Evolutionary conservation across 768 basidiomycete genomes (phyloP).

Genomic region (Tylopilus intermedius): DNA sequence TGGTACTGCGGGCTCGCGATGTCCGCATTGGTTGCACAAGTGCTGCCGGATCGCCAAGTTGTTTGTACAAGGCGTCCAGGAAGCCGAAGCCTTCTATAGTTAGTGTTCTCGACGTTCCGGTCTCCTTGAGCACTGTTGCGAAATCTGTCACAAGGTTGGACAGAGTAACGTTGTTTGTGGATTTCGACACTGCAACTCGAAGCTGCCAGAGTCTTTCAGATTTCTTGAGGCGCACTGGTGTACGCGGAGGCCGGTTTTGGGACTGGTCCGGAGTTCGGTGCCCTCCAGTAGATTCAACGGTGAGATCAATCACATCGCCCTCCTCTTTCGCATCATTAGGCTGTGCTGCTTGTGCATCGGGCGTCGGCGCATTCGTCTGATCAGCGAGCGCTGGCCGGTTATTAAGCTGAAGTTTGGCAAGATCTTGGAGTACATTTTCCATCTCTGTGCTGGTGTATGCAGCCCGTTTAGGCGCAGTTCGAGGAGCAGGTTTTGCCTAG

Average conservation of each 20-base stretch:
- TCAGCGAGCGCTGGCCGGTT: conserved; percentile 48
- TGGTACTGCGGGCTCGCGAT: conserved; percentile 38
- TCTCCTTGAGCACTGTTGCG: conserved; percentile 50
- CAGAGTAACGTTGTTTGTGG: conserved; percentile 53
- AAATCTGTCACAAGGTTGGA: conserved; percentile 56
- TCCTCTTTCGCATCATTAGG: conserved; percentile 19
- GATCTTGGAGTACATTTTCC: conserved; percentile 52
- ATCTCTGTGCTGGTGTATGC: conserved; percentile 40
- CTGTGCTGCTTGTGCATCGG: conserved; percentile 32
- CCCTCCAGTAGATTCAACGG: conserved; percentile 32
- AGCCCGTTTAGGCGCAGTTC: conserved; percentile 12
- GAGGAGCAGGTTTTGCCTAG: conserved; percentile 30
- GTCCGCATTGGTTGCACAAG: conserved; percentile 50
- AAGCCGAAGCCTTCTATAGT: conserved; percentile 70
- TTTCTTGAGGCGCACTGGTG: conserved; percentile 32
- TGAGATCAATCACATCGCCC: conserved; percentile 44
- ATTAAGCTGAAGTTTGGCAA: conserved; percentile 57
- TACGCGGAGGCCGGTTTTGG: conserved; percentile 25
- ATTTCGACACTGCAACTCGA: conserved; percentile 37
- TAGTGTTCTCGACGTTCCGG: conserved; percentile 58
- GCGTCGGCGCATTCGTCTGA: conserved; percentile 37
- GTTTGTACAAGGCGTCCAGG: conserved; percentile 65
- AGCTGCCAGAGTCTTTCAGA: conserved; percentile 50
- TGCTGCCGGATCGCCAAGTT: conserved; percentile 63
- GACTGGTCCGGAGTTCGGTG: conserved; percentile 20